Evolutionary conservation across 768 basidiomycete species (phyloP), one percentile per base, ranked within the genome.

Genomic region (Antrodiella citrinella): DNA sequence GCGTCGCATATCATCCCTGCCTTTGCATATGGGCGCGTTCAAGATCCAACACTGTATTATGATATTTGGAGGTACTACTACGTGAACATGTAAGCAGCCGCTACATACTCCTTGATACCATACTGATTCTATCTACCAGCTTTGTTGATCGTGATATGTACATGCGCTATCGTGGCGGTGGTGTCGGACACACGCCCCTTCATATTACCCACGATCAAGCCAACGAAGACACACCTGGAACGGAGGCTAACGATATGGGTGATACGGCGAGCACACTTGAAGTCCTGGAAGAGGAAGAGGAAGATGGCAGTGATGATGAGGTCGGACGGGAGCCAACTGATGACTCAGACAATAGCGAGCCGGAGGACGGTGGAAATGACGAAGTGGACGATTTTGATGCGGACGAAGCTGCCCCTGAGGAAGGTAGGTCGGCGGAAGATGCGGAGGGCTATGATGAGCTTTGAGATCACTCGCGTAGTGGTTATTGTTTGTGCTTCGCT

Each of bases 1-100:
- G 62, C 49, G 0, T 56, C 57, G 11, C 69, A 73, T 26, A 47
- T 72, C 0, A 69, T 71, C 10, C 71, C 71, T 1, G 58, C 51
- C 0, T 73, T 68, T 44, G 41, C 25, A 3, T 13, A 45, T 24
- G 49, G 45, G 3, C n/a, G n/a, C n/a, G n/a, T n/a, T n/a, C n/a
- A n/a, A n/a, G n/a, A n/a, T n/a, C n/a, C n/a, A n/a, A n/a, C n/a
- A n/a, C n/a, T n/a, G n/a, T n/a, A n/a, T n/a, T n/a, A 49, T 22
- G 10, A 40, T 5, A 38, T 21, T 10, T 49, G 48, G 48, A 13
- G 22, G 22, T 40, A 20, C 18, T 43, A 42, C 26, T 49, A 49
- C 22, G 48, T 49, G 12, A 43, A 49, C 39, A 12, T 40, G 48
- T 49, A 43, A 11, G 48, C 38, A 35, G 19, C 18, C 3, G 2